Conservation (phyloP, 2,329 filamentous ascomycete genomes). For the Fusarium penzigii region DNA sequence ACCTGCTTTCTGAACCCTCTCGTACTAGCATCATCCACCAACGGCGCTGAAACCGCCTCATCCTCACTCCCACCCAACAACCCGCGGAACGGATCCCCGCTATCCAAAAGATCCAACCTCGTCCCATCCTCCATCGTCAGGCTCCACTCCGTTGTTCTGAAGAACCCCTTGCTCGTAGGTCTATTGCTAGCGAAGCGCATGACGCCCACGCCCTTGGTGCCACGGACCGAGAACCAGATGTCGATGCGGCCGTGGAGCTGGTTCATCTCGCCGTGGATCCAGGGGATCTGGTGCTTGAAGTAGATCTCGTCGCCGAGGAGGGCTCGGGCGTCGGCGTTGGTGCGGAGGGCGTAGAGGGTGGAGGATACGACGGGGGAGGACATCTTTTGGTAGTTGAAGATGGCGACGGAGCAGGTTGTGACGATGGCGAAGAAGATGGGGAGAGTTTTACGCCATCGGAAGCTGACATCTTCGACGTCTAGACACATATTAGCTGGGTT, state of each 20-base stretch:
- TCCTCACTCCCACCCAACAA: conserved; percentile 47
- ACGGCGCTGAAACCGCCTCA: conserved; percentile 39
- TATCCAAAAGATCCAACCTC: conserved; percentile 73
- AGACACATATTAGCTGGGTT: not conserved
- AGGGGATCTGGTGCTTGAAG: conserved; percentile 76
- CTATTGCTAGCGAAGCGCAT: conserved; percentile 82
- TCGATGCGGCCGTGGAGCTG: conserved; percentile 90
- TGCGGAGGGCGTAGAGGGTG: conserved; percentile 89
- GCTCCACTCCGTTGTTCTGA: conserved; percentile 90
- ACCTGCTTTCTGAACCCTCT: conserved; percentile 56
- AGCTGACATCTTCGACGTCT: conserved; percentile 47
- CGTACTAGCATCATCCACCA: conserved; percentile 39
- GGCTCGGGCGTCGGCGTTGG: conserved; percentile 71
- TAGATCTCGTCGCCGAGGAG: conserved; percentile 86
- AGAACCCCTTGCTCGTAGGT: conserved; percentile 60
- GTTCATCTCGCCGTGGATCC: conserved; percentile 87
- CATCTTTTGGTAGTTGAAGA: conserved; percentile 99
- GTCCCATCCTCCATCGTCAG: conserved; percentile 64
- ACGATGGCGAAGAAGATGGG: conserved; percentile 79
- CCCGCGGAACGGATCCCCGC: conserved; percentile 66
- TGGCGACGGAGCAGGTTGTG: conserved; percentile 71
- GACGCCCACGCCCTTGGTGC: conserved; percentile 66
- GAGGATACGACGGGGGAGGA: conserved; percentile 84
- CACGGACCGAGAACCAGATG: conserved; percentile 84
- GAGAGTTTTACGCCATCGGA: conserved; percentile 70